A percentile compares a stretch with the other conserved stretches of the same genome.
These are phyloP conservation scores for Scheffersomyces illinoinensis DNA, from an alignment of 1,139 yeast species.

Conservation along the genomic window DNA sequence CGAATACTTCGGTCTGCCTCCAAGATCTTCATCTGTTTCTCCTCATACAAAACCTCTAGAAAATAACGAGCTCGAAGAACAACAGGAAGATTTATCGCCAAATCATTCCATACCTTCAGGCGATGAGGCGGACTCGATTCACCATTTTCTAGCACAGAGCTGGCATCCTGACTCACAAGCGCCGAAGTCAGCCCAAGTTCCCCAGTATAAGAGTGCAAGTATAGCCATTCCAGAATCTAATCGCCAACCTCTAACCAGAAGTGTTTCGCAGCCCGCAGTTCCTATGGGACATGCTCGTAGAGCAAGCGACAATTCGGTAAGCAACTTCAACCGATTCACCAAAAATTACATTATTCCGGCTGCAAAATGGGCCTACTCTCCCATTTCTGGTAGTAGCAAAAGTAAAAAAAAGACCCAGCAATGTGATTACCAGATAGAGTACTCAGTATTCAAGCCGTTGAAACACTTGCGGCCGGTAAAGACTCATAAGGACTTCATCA, in stretches of 20 bases:
- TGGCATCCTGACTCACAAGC: not conserved
- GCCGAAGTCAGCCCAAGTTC: not conserved
- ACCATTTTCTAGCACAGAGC: not conserved
- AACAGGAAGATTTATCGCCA: not conserved
- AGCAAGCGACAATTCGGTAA: constrained; percentile 1
- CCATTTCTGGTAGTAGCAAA: constrained; percentile 7
- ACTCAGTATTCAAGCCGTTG: constrained; percentile 52
- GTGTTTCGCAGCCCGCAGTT: not conserved
- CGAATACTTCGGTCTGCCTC: not conserved
- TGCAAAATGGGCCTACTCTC: constrained; percentile 20
- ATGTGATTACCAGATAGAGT: constrained; percentile 38
- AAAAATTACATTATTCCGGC: constrained; percentile 29
- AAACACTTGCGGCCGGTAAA: constrained; percentile 19
- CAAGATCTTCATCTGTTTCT: not conserved
- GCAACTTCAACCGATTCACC: constrained; percentile 21
- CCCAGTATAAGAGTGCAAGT: not conserved
- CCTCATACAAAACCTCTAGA: not conserved
- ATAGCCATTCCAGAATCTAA: not conserved
- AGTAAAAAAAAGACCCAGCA: constrained; percentile 1
- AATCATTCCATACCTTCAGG: not conserved
- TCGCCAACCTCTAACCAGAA: not conserved
- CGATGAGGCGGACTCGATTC: not conserved
- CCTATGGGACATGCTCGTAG: not conserved
- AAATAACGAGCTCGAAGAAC: not conserved
- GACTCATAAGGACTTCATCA: constrained; percentile 16